These are phyloP conservation scores for Catharanthus roseus DNA, from an alignment of 257 asterid genomes.

Conservation along the genomic window DNA sequence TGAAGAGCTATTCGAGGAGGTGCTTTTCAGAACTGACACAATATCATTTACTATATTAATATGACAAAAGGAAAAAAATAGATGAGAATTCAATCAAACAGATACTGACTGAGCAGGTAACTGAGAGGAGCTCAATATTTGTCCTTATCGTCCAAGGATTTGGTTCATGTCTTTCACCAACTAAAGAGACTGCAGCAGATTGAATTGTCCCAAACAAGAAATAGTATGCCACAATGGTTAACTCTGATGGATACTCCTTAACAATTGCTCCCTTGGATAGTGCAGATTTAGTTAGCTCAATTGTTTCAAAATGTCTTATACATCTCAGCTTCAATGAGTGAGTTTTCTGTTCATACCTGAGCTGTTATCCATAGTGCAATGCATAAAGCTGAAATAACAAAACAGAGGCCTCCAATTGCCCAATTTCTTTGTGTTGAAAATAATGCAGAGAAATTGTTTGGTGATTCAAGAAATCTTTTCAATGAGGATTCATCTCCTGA, in stretches of 20 bases:
- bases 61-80: background rate
- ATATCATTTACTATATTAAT: background rate
- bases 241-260: slow-evolving; percentile 19
- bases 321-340: background rate
- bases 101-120: slow-evolving; percentile 17
- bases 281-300: background rate
- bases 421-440: background rate
- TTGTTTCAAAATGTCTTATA: background rate
- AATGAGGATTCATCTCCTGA: background rate
- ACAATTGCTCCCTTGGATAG: slow-evolving; percentile 14
- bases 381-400: background rate
- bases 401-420: slow-evolving; percentile 17
- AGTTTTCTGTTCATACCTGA: background rate
- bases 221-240: slow-evolving; percentile 20
- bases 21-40: too few relatives aligned
- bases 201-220: slow-evolving; percentile 12
- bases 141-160: slow-evolving; percentile 24
- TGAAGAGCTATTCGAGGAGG: too few relatives aligned
- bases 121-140: slow-evolving; percentile 17
- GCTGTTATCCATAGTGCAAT: slow-evolving; percentile 8
- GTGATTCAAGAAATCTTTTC: background rate
- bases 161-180: slow-evolving; percentile 4
- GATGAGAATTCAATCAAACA: background rate
- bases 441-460: background rate
- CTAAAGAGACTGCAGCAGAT: background rate